phyloP scores from a whole-genome alignment of 2,329 filamentous ascomycete genomes.

The Penicillium rolfsii region DNA sequence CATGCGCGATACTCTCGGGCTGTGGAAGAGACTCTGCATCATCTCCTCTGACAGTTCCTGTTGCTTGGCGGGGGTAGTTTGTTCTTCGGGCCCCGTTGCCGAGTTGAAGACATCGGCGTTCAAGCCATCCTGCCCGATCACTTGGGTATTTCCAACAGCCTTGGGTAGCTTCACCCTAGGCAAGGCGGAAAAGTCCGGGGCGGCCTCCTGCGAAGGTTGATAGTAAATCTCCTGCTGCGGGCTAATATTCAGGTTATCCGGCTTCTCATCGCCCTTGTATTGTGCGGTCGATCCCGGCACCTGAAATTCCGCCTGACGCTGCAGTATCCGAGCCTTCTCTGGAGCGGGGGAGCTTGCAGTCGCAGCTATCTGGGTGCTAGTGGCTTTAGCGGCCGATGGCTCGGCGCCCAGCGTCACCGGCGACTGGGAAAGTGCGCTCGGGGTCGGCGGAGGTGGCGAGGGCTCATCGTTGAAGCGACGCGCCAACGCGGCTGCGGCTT shows the following conservation, averaged over 20 bases:
- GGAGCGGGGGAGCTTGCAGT: conserved; percentile 36
- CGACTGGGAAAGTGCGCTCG: conserved; percentile 15
- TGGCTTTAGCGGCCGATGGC: conserved; percentile 32
- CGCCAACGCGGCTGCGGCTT: conserved; percentile 63
- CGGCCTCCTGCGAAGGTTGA: conserved; percentile 51
- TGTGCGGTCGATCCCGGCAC: conserved; percentile 58
- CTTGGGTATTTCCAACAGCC: conserved; percentile 52
- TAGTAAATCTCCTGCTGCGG: conserved; percentile 64
- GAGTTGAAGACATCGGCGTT: conserved; percentile 62
- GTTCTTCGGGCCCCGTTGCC: conserved; percentile 28
- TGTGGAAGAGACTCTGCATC: conserved; percentile 65
- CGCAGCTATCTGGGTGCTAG: conserved; percentile 18
- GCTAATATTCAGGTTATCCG: conserved; percentile 46
- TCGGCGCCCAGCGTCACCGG: conserved; percentile 31
- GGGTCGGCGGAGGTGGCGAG: conserved; percentile 29
- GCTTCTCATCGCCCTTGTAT: conserved; percentile 36
- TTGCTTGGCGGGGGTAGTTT: conserved; percentile 37
- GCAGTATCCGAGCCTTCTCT: conserved; percentile 51
- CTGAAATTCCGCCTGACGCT: conserved; percentile 54
- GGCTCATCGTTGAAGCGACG: conserved; percentile 58
- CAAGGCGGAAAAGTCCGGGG: conserved; percentile 55
- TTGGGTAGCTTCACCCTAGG: conserved; percentile 61
- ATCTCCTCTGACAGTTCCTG: conserved; percentile 60
- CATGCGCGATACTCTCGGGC: conserved; percentile 59
- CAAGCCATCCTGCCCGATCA: conserved; percentile 48